A percentile compares a stretch with the other conserved stretches of the same genome.
Conservation (phyloP, 2,329 filamentous ascomycete species). For the Stenocarpella maydis region DNA sequence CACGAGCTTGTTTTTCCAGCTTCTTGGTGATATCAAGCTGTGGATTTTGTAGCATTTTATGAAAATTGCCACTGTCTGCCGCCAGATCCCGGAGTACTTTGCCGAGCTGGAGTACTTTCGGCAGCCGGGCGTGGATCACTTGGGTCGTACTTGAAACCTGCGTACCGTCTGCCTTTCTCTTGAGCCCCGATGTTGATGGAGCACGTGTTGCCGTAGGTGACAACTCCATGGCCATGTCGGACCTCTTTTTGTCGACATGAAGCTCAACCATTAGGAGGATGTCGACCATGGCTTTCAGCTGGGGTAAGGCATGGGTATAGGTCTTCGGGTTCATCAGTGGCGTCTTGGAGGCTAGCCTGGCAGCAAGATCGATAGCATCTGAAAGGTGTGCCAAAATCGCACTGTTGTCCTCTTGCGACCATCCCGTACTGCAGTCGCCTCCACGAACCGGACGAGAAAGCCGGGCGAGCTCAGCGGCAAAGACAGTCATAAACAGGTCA, state of each 20-base stretch:
- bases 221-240: neutral
- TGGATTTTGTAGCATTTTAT: neutral
- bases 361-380: neutral
- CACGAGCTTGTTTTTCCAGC: neutral
- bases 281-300: constrained; percentile 3
- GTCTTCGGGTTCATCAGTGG: constrained; percentile 4
- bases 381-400: neutral
- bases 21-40: neutral
- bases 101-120: neutral
- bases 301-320: neutral
- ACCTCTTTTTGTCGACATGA: neutral
- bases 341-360: neutral
- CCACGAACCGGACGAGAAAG: neutral
- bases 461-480: constrained; percentile 1
- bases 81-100: neutral
- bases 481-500: constrained; percentile 3
- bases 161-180: neutral
- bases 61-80: neutral
- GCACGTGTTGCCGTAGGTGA: too few relatives aligned
- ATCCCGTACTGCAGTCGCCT: neutral
- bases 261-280: neutral
- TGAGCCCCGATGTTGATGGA: neutral
- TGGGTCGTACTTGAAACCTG: neutral
- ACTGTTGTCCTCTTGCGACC: neutral
- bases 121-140: neutral